Base-by-base conservation (phyloP, 179 eudicot genomes). In the Silene vulgaris region DNA sequence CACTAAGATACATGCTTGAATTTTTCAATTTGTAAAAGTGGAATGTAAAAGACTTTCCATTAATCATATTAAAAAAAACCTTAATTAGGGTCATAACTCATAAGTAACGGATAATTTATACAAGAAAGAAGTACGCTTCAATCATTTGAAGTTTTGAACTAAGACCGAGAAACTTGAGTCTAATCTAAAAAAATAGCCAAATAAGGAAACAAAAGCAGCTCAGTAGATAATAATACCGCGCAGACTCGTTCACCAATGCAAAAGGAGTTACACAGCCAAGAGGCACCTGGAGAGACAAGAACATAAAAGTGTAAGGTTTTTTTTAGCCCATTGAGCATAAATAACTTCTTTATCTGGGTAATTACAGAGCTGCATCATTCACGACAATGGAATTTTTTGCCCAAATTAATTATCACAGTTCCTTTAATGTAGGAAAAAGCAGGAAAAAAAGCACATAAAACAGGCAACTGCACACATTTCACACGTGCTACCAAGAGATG, bases 191-290 rank as follows among this genome's bases (percentile, higher is more conserved):
- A 23, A 9, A 8, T 9, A 63, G 0, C 9, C 9, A 21, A 26
- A 8, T 7, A 52, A 40, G 43, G 16, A 8, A 8, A 8, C 26
- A 54, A 28, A 75, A 17, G 71, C 3, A 68, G 45, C 9, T 16
- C 14, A 11, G 69, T 30, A 43, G 20, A 64, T 57, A 45, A 8
- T 8, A 69, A 76, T 84, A 95, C 99, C 95, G 83, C 63, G 99
- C 97, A 43, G 97, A 88, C 76, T 92, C 95, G 77, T 95, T 92
- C 70, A 92, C 85, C 65, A 89, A 71, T 43, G 95, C 93, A 78
- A 95, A 92, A 57, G 99, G 99, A 73, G 99, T 95, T 79, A 95
- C 99, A 87, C 95, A 90, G 52, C 99, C 99, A 69, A 90, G 65
- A 43, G 99, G 95, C 73, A 95, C 99, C 99, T 94, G 71, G 59